A percentile compares a stretch with the other conserved stretches of the same genome.
Conservation (phyloP, 163 green algal genomes). For the Scenedesmus sp. region DNA sequence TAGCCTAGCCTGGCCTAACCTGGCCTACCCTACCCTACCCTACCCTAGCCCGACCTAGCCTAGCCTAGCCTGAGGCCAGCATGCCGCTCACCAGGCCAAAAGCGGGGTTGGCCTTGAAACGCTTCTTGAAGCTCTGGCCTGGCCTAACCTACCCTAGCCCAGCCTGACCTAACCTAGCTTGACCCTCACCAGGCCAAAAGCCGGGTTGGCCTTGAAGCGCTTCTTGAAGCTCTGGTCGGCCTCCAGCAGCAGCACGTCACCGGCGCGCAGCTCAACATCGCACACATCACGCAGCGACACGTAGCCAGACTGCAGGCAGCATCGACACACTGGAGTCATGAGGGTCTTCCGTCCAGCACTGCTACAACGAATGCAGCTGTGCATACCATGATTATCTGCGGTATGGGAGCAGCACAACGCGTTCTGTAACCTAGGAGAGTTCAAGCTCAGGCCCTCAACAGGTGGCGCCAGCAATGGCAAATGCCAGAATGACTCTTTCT, state of each 20-base stretch:
- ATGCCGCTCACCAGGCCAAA: constrained; percentile 48
- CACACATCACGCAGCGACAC: not conserved
- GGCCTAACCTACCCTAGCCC: not conserved
- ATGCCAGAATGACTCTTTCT: too few relatives aligned
- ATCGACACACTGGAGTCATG: too few relatives aligned
- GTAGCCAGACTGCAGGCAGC: not conserved
- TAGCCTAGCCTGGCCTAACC: too few relatives aligned
- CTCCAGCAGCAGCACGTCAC: constrained; percentile 33
- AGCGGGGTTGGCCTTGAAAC: not conserved
- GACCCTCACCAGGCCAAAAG: not conserved
- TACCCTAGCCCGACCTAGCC: too few relatives aligned
- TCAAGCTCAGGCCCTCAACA: not conserved
- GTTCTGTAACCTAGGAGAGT: too few relatives aligned
- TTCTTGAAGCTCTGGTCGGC: constrained; percentile 42
- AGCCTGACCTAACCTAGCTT: not conserved
- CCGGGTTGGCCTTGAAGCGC: not conserved
- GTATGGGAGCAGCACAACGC: too few relatives aligned
- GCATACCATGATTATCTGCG: not conserved
- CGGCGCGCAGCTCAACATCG: constrained; percentile 6
- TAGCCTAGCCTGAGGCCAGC: not conserved
- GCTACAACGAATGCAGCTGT: not conserved
- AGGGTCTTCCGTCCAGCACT: too few relatives aligned
- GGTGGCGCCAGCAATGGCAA: too few relatives aligned
- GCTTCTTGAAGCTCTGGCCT: constrained; percentile 40
- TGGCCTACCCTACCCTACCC: too few relatives aligned